Evolutionary conservation across 371 early-diverging fungal genomes (phyloP), one percentile per base, ranked within the genome.

Genomic region (Mucor circinelloides): DNA sequence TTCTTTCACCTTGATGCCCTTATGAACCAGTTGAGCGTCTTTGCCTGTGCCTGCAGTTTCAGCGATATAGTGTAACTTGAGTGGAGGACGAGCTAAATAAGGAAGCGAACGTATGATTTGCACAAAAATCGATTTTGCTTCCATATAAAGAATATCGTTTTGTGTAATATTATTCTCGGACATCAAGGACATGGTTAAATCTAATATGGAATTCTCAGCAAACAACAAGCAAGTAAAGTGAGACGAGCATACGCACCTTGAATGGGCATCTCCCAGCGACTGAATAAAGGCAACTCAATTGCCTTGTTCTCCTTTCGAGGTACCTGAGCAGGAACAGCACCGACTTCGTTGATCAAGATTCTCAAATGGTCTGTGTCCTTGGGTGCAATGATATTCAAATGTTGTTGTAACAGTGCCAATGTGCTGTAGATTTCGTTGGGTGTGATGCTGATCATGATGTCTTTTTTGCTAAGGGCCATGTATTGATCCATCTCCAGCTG

Each of bases 401-500:
- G 95, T 78, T 94, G 92, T 10, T 87, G 75, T 57, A 97, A 77
- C 30, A 97, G 79, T 13, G 90, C 82, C 48, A 95, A 93, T 13
- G 94, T 96, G 67, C 90, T 94, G 79, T 93, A 95, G 65, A 97
- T 90, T 85, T 97, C 97, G 77, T 97, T 97, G 32, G 95, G 76
- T 17, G 94, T 93, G 64, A 97, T 95, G 73, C 90, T 90, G 46
- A 97, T 81, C 58, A 88, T 77, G 54, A 96, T 87, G 65, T 97
- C 93, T 75, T 95, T 95, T 75, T 95, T 95, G 12, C 95, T 95
- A 60, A 97, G 77, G 0, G 96, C 95, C 83, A 96, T 91, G 71
- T 97, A 97, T 80, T 97, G 97, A 77, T 97, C 97, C 95, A 96
- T 97, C 86, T 97, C 97, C 68, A 97, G 74, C 30, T 90, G 86